phyloP scores from a whole-genome alignment of 1,284 basidiomycete genomes.

The Tausonia pullulans region DNA sequence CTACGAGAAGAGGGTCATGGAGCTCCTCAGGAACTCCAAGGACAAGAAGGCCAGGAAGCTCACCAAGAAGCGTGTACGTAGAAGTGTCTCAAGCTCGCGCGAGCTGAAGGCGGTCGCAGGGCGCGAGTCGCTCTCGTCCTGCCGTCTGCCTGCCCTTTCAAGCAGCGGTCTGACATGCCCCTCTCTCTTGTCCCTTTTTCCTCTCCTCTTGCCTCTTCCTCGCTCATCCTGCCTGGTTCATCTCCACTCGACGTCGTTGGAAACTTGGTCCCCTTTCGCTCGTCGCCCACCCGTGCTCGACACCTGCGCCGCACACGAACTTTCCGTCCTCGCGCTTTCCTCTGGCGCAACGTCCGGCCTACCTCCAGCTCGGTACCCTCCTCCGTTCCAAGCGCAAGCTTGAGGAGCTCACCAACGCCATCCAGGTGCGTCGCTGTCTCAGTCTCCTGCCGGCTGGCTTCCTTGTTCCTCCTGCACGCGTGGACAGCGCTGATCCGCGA shows the following conservation, averaged over 20 bases:
- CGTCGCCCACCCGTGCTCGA: background rate
- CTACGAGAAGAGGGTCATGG: slow-evolving; percentile 97
- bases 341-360: slow-evolving; percentile 1
- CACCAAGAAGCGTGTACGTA: slow-evolving; percentile 89
- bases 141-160: background rate
- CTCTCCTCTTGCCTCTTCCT: background rate
- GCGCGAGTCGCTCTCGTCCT: background rate
- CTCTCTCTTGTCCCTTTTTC: background rate
- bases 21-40: slow-evolving; percentile 98
- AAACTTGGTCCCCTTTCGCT: background rate
- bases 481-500: slow-evolving; percentile 19
- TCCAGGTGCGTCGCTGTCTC: slow-evolving; percentile 42
- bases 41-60: slow-evolving; percentile 97
- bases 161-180: background rate
- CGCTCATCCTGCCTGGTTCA: background rate
- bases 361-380: slow-evolving; percentile 73
- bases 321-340: background rate
- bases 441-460: slow-evolving; percentile 25
- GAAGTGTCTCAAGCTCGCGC: slow-evolving; percentile 18
- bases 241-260: background rate
- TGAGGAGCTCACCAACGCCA: slow-evolving; percentile 81
- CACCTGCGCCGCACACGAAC: background rate
- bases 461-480: slow-evolving; percentile 10
- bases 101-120: background rate
- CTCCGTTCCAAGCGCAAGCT: slow-evolving; percentile 95